Evolutionary conservation across 1,139 yeast species (phyloP), one percentile per base, ranked within the genome.

Genomic region (Candida pseudoviswanathii): DNA sequence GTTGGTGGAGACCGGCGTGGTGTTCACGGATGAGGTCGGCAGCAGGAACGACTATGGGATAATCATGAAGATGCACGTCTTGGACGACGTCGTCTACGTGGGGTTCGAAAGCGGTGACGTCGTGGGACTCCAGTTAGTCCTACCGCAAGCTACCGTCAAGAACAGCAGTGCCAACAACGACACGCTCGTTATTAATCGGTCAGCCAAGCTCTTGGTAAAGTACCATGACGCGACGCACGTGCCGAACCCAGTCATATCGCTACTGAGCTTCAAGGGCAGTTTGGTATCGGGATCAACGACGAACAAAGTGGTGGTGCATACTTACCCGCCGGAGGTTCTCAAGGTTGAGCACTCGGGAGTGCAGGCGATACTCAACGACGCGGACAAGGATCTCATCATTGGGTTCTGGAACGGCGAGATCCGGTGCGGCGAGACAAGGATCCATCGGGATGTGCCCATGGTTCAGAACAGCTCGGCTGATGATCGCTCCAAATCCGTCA

Each of bases 81-180:
- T 73, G 1, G 54, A 58, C n/a, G 51, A 59, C n/a, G 38, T 38
- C 7, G 61, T 82, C 26, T 67, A 66, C 38, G 61, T 81, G 9
- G 89, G 86, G 0, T 83, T 71, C 60, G 89, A 84, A 59, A 81
- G 84, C 7, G 88, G 89, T 0, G 78, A 76, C 54, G 63, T 82
- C 6, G 54, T 73, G 2, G 73, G 74, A 0, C 64, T 71, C 16
- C 39, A 54, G 8, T 44, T 75, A 5, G 60, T 57, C 9, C 46
- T 48, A n/a, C 51, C 50, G 48, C 16, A 26, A 4, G 22, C 39
- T 31, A 8, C 30, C 29, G 7, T 29, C 24, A 32, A 30, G 22
- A 16, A 21, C 36, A 6, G 22, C 41, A 4, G 22, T 38, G 6
- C 24, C 9, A 36, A 22, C 5, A 31, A n/a, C 3, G 57, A 52